Percentiles rank a stretch among this genome's conserved stretches.
Conservation (phyloP, 139 green algal species). For the Micractinium sp. region DNA sequence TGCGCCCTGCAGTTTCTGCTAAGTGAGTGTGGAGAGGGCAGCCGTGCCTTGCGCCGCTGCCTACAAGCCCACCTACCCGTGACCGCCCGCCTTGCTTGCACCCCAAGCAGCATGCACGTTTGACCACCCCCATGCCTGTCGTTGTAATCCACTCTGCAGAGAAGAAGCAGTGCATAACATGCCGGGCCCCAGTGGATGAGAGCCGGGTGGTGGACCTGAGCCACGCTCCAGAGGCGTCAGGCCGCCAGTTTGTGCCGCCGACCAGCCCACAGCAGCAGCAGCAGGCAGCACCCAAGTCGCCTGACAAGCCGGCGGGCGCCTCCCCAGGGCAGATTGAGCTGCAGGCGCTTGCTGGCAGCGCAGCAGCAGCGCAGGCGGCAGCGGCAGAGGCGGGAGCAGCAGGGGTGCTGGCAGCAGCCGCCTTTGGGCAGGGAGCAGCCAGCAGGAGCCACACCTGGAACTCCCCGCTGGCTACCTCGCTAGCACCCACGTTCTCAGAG, state of each 20-base stretch:
- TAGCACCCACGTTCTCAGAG: not conserved
- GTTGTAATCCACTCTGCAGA: not conserved
- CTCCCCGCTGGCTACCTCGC: not conserved
- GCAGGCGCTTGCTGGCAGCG: not conserved
- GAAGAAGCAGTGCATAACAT: conserved; percentile 14
- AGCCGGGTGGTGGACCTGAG: not conserved
- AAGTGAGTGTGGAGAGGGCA: not conserved
- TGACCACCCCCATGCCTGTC: not conserved
- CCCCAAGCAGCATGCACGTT: not conserved
- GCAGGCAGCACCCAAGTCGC: not conserved
- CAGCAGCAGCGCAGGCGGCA: not conserved
- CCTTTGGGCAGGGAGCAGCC: not conserved
- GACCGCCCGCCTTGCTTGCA: not conserved
- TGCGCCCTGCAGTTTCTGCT: conserved; percentile 17
- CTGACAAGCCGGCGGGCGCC: not conserved
- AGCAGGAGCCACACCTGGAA: not conserved
- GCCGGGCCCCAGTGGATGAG: conserved; percentile 2
- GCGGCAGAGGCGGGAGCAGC: not conserved
- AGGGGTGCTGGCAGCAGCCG: not conserved
- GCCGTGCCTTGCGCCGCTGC: not conserved
- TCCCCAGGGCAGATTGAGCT: not conserved
- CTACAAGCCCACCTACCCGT: not conserved
- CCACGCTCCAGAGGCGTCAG: not conserved
- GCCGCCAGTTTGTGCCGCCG: conserved; percentile 3
- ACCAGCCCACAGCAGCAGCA: not conserved